Conservation (phyloP, 306 rosid species). For the Begonia masoniana region DNA sequence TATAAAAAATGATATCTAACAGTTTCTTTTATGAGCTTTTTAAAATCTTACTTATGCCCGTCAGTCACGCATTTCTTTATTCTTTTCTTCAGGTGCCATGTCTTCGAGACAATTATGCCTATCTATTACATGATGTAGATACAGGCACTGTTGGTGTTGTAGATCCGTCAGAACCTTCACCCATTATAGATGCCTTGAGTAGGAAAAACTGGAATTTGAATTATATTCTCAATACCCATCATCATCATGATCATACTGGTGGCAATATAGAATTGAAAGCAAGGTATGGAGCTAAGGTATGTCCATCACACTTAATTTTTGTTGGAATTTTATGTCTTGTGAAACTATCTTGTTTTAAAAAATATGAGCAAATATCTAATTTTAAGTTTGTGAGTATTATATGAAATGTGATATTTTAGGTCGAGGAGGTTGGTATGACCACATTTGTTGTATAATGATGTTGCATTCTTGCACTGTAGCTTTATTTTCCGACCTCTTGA, state of each 20-base stretch:
- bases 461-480: too few species aligned
- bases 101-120: slow-evolving; percentile 79
- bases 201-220: slow-evolving; percentile 78
- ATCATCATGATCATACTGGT: slow-evolving; percentile 88
- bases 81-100: slow-evolving; percentile 65
- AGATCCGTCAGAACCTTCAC: slow-evolving; percentile 90
- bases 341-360: too few species aligned
- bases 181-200: slow-evolving; percentile 68
- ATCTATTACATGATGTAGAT: slow-evolving; percentile 73
- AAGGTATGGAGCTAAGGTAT: slow-evolving; percentile 88
- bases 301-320: slow-evolving; percentile 2
- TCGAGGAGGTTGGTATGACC: too few species aligned
- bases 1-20: too few species aligned
- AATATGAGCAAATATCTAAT: too few species aligned
- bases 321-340: background rate
- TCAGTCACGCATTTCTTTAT: background rate
- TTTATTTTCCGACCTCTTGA: too few species aligned
- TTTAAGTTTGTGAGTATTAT: too few species aligned
- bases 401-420: too few species aligned
- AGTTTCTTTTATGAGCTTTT: background rate
- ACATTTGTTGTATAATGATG: too few species aligned
- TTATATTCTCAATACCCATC: slow-evolving; percentile 85
- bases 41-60: background rate
- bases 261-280: slow-evolving; percentile 86
- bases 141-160: slow-evolving; percentile 97